Evolutionary conservation across 1,284 basidiomycete species (phyloP), one percentile per base, ranked within the genome.

Genomic region (Hemileia vastatrix): DNA sequence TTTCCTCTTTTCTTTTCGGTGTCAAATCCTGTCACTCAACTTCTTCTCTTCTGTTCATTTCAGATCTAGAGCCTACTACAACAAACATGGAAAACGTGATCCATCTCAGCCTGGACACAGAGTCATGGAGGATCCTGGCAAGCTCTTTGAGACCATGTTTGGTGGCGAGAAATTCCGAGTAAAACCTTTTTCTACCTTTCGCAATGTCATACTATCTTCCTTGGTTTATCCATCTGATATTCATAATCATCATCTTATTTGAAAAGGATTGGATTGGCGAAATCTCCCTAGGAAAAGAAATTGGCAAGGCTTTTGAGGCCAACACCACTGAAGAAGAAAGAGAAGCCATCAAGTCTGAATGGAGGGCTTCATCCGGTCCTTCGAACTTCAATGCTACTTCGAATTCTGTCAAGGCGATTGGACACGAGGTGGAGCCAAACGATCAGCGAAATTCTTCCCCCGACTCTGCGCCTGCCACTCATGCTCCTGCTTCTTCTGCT

Each of bases 341-440:
- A 63, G 74, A 71, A 57, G 72, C 75, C 57, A 62, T 74, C 58
- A 72, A 75, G 36, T 59, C 64, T 11, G 68, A 71, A 63, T 68
- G 74, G 67, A 70, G 69, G 43, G 69, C 68, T 47, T 27, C 59
- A 49, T 62, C 59, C 9, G 43, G 44, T 43, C 59, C 59, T n/a
- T 44, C 59, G 19, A 53, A 51, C 31, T 44, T 50, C 18, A 40
- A 51, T 27, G 43, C 13, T 21, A 53, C 33, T n/a, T 83, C 81
- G 72, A 85, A 85, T 76, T 87, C 90, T 76, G 79, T 92, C 54
- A 82, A 84, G 36, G 87, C 85, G 67, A 81, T 91, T 63, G 90
- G n/a, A 47, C 53, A 6, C 31, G 43, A 19, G 21, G 32, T 23
- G 36, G 36, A 21, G 18, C 31, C 2, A 21, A 21, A 48, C 51